Evolutionary conservation across 2,329 filamentous ascomycete genomes (phyloP).

Genomic region (Leptoxyphium fumago): DNA sequence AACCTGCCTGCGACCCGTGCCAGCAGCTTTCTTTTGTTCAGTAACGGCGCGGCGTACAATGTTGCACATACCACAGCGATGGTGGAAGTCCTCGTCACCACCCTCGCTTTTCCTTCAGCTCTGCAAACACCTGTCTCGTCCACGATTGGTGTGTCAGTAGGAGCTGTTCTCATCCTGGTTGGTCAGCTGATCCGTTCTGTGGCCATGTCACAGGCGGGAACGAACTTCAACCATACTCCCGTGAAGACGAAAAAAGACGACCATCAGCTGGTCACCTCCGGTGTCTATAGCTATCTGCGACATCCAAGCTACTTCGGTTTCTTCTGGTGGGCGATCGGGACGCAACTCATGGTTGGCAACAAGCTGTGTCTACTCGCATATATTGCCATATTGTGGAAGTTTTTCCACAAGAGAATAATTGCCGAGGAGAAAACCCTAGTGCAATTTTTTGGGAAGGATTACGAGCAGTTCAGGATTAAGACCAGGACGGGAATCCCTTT

Average conservation of each 20-base stretch:
- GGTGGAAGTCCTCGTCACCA: slow-evolving; percentile 49
- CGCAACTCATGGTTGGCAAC: slow-evolving; percentile 82
- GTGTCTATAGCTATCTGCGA: slow-evolving; percentile 60
- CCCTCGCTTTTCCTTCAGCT: slow-evolving; percentile 14
- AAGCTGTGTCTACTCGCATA: slow-evolving; percentile 62
- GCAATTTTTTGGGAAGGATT: slow-evolving; percentile 72
- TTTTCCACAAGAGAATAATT: slow-evolving; percentile 61
- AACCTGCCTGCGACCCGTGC: slow-evolving; percentile 63
- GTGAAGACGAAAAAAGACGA: slow-evolving; percentile 52
- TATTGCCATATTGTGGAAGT: slow-evolving; percentile 62
- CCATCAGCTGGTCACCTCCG: slow-evolving; percentile 69
- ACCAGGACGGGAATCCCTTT: slow-evolving; percentile 75
- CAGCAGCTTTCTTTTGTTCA: slow-evolving; percentile 65
- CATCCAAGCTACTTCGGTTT: slow-evolving; percentile 97
- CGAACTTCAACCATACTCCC: slow-evolving; percentile 78
- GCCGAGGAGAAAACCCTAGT: slow-evolving; percentile 68
- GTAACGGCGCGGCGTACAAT: slow-evolving; percentile 74
- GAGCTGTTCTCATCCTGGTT: slow-evolving; percentile 46
- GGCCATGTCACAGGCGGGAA: slow-evolving; percentile 80
- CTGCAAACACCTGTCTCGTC: slow-evolving; percentile 20
- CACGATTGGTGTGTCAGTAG: slow-evolving; percentile 28
- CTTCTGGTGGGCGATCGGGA: slow-evolving; percentile 96
- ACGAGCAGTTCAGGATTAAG: slow-evolving; percentile 53
- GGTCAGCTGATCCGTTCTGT: slow-evolving; percentile 65
- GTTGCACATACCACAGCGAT: slow-evolving; percentile 65